These are phyloP conservation scores for Yarrowia bubula DNA, from an alignment of 805 yeast species.

Conservation along the genomic window DNA sequence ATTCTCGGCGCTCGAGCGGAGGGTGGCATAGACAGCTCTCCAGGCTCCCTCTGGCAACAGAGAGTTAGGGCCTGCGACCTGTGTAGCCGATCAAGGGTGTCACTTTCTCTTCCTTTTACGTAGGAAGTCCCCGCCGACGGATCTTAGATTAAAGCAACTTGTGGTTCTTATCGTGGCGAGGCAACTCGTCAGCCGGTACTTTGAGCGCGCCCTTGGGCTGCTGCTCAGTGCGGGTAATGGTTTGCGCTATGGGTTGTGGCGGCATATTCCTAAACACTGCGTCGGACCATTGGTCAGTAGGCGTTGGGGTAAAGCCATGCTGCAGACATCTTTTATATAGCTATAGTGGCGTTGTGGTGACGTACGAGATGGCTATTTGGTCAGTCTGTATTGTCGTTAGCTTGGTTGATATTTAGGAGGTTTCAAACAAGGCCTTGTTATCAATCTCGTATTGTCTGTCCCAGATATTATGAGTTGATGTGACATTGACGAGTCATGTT, in stretches of 20 bases:
- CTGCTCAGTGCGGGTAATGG: conserved; percentile 61
- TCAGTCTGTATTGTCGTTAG: no score
- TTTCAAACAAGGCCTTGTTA: no score
- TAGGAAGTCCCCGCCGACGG: conserved; percentile 90
- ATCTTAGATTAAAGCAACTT: conserved; percentile 62
- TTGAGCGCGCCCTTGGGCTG: conserved; percentile 40
- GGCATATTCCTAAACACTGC: conserved; percentile 99
- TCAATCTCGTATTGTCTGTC: no score
- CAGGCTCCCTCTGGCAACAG: conserved; percentile 32
- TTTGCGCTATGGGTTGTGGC: conserved; percentile 55
- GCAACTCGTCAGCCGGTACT: conserved; percentile 44
- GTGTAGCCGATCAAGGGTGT: conserved; percentile 31
- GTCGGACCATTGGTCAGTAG: conserved; percentile 85
- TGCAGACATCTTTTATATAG: conserved; percentile 67
- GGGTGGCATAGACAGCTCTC: conserved; percentile 31
- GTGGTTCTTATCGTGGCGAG: conserved; percentile 26
- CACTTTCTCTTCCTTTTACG: conserved; percentile 35
- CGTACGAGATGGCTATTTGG: no score
- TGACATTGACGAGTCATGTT: not conserved
- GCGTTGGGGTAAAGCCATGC: conserved; percentile 99
- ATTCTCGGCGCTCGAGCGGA: conserved; percentile 28
- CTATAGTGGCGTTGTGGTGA: no score
- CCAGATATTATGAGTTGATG: not conserved
- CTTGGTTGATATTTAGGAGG: no score
- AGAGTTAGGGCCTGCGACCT: conserved; percentile 33